Base-by-base conservation (phyloP, 1,284 basidiomycete species). In the Puccinia novopanici region DNA sequence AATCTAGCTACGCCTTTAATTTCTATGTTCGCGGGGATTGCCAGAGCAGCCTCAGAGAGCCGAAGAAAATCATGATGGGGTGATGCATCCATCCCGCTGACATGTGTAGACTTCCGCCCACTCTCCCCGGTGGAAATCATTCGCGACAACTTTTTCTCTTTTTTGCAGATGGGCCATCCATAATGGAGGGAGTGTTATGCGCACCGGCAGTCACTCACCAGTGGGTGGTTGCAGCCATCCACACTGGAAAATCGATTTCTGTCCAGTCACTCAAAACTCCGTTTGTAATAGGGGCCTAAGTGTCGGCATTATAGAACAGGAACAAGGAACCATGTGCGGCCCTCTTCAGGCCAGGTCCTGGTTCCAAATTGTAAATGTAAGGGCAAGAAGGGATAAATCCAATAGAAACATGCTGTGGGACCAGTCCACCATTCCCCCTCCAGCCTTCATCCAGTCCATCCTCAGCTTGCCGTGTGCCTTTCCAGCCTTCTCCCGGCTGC, bases 251-350 rank as follows among this genome's bases (percentile, higher is more conserved):
- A 61, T 61, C 34, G 15, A 17, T 37, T 34, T 37, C 9, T 61
- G 34, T 34, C 34, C 59, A 37, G 30, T n/a, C n/a, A n/a, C n/a
- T n/a, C n/a, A n/a, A n/a, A n/a, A n/a, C n/a, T n/a, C n/a, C n/a
- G n/a, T n/a, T n/a, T n/a, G n/a, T n/a, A n/a, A n/a, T n/a, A n/a
- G n/a, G n/a, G n/a, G n/a, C n/a, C n/a, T n/a, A 34, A 34, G 34
- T 34, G 34, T 34, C 34, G 34, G 34, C 34, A 34, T 34, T 34
- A 34, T 34, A 34, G 34, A 34, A 34, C 34, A 34, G 34, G 59
- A 63, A 63, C 61, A 34, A 63, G 61, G 61, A 63, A 63, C 57
- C 30, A 48, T 50, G 42, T 52, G 13, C 40, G 45, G 65, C 65
- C 34, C 17, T 12, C 65, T 45, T 40, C 67, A 34, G 67, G 3